These are phyloP conservation scores for Paecilomyces sp. DNA, from an alignment of 2,329 filamentous ascomycete genomes.

Conservation along the genomic window DNA sequence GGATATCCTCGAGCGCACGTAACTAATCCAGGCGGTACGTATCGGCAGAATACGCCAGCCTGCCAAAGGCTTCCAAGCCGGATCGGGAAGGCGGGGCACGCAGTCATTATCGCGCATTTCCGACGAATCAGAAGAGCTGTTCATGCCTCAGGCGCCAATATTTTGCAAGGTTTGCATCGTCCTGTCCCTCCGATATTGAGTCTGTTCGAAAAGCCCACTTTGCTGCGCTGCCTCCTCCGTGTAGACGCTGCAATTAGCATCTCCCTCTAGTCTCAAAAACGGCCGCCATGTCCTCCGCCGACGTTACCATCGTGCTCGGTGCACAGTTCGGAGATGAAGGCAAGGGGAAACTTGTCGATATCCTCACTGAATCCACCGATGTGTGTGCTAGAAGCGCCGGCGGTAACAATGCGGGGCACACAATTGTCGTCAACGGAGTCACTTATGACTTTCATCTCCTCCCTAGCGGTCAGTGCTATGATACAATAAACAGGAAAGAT, in stretches of 20 bases:
- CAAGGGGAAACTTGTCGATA: slow-evolving; percentile 43
- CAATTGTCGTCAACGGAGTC: slow-evolving; percentile 39
- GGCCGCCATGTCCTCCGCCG: background rate
- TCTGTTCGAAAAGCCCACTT: background rate
- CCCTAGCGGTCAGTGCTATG: slow-evolving; percentile 13
- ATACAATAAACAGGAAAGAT: background rate
- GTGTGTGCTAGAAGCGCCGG: slow-evolving; percentile 39
- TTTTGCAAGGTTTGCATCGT: background rate
- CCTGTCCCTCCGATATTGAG: background rate
- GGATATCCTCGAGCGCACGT: background rate
- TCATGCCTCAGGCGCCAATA: background rate
- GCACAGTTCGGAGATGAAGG: slow-evolving; percentile 45
- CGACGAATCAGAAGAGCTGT: background rate
- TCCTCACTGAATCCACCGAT: slow-evolving; percentile 38
- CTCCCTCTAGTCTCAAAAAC: background rate
- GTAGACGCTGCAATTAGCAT: background rate
- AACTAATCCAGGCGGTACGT: too few relatives aligned
- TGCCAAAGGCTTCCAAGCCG: too few relatives aligned
- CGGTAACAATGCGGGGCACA: slow-evolving; percentile 40
- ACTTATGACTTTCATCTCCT: slow-evolving; percentile 46
- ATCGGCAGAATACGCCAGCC: too few relatives aligned
- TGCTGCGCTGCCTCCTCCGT: background rate
- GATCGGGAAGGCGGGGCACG: background rate
- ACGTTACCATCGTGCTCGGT: slow-evolving; percentile 40
- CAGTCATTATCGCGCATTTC: background rate